Base-by-base conservation (phyloP, 192 early-diverging fungal species). In the Backusella parvicylindrica region DNA sequence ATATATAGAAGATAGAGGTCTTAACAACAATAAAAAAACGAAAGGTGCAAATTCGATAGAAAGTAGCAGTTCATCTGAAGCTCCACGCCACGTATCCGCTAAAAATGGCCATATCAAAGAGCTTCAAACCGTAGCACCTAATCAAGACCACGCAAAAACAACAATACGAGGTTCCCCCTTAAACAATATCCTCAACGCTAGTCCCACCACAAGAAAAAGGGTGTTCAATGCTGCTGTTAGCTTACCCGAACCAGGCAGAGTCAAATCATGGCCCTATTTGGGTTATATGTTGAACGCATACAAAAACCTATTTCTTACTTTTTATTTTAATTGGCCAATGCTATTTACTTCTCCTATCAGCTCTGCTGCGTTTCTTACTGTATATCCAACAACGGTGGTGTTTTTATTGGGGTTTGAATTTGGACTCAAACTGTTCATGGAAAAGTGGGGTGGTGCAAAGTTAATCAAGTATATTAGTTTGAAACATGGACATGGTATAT, bases 251-350 rank as follows among this genome's bases (percentile, higher is more conserved):
- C 68, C 68, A 28, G 68, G 68, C 15, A 21, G 68, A 32, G 26
- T n/a, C 26, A 26, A 26, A 7, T 31, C 40, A 7, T 70, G 68
- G 68, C 68, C 68, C 13, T 70, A 70, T 28, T 23, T 63, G 21
- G 53, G 71, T 38, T 72, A 72, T 21, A 60, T 72, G 71, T 13
- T 72, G 7, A 60, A 72, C 40, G 67, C 70, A 15, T 72, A 71
- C 36, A 68, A 33, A n/a, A 76, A 70, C 23, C 9, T 83, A 9
- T 13, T 70, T 3, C 49, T 80, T 5, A 80, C 81, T 2, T 73
- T 83, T 31, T 70, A 81, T 15, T 83, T 83, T 67, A 75, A 83
- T 38, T 53, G 64, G 53, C 30, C 70, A 16, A 79, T 80, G 79
- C 7, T 68, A 18, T 40, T 79, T 23, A 70, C 71, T 32, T 26